A percentile compares a stretch with the other conserved stretches of the same genome.
Evolutionary conservation across 768 basidiomycete genomes (phyloP).

Genomic region (Leccinum boreale): DNA sequence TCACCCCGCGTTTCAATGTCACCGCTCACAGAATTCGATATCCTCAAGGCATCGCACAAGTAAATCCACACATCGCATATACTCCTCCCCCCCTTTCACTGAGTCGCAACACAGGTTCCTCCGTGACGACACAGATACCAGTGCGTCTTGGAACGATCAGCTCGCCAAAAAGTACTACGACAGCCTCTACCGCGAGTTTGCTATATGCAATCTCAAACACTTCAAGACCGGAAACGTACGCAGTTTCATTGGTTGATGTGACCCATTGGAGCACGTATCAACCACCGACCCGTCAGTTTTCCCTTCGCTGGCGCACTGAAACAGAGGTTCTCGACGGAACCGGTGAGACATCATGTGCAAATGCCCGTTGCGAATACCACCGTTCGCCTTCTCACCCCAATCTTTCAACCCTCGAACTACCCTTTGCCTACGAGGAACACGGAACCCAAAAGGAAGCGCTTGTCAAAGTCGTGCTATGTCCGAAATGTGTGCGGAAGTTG

Average conservation of each 20-base stretch:
- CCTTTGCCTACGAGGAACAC: constrained; percentile 83
- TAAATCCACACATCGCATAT: constrained; percentile 18
- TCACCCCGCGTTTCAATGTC: background rate
- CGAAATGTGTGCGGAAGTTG: constrained; percentile 75
- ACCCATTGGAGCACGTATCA: background rate
- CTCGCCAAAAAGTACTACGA: constrained; percentile 88
- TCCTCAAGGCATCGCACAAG: constrained; percentile 72
- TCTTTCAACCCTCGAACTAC: constrained; percentile 81
- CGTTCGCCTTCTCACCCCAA: constrained; percentile 29
- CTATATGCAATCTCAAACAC: constrained; percentile 91
- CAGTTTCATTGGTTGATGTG: constrained; percentile 2
- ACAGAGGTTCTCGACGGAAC: constrained; percentile 81
- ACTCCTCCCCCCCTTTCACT: background rate
- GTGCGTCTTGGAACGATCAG: constrained; percentile 68
- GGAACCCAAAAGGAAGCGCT: constrained; percentile 74
- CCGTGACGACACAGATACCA: constrained; percentile 44
- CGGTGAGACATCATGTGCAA: constrained; percentile 87
- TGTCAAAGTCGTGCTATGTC: constrained; percentile 89
- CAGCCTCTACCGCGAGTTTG: constrained; percentile 88
- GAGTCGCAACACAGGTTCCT: constrained; percentile 56
- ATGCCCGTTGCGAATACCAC: constrained; percentile 78
- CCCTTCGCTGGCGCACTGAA: constrained; percentile 93
- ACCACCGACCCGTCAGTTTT: constrained; percentile 50
- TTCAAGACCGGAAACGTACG: constrained; percentile 88
- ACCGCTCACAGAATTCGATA: constrained; percentile 60